Evolutionary conservation across 2,329 filamentous ascomycete species (phyloP), one percentile per base, ranked within the genome.

Genomic region (Pseudovirgaria hyperparasitica): DNA sequence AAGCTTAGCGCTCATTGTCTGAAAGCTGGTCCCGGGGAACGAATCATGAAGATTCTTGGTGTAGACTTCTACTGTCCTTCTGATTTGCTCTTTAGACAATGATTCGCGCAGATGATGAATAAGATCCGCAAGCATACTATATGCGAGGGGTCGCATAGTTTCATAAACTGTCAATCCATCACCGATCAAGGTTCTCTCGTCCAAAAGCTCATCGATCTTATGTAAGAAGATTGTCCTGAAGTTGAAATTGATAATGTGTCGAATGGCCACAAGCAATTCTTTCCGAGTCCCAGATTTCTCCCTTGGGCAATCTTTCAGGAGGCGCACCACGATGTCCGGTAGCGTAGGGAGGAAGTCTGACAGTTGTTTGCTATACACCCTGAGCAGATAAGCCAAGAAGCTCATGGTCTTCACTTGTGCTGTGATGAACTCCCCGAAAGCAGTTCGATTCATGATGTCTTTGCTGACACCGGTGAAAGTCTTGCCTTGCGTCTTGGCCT

Each of bases 351-450:
- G 60, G 42, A 98, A 96, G 41, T 98, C 90, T 8, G 74, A 72
- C 7, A 98, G 62, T 38, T 93, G 81, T 31, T 80, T 77, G 3
- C 85, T 76, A 52, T 94, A 92, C 25, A 92, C 79, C 22, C 90
- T 67, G 9, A 98, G 67, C 1, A 98, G 61, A 47, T 96, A 98
- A 1, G 92, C 92, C 39, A 98, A 54, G 45, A 98, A 98, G 45
- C 86, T 96, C 87, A 98, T 96, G 0, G 87, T 96, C 63, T 99
- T 96, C 10, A 98, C 90, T 52, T 99, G 92, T 2, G 87, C 85
- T 0, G 85, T 96, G 38, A 98, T 92, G 40, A 96, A 92, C 43
- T 98, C 92, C 19, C 87, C 90, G 59, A 96, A 99, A 1, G 86
- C 87, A 9, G 80, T 80, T 31, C 86, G 70, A 43, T 96, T 93